Evolutionary conservation across 306 rosid genomes (phyloP), one percentile per base, ranked within the genome.

Genomic region (Acacia acuminata): DNA sequence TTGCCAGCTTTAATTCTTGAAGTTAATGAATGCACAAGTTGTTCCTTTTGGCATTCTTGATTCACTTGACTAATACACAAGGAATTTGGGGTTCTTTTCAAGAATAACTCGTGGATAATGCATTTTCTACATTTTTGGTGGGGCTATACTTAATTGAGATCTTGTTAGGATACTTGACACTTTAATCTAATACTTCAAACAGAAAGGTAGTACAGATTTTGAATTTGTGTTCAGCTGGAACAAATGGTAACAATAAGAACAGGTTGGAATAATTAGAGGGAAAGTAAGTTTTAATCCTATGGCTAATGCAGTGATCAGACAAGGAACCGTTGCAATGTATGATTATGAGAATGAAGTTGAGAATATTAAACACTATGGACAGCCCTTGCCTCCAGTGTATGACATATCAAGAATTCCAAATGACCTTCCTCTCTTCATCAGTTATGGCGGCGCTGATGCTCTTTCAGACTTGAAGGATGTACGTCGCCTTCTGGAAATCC

Each of bases 401-500:
- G 86, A 92, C 84, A 84, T 92, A 92, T 64, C 88, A 10, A 88
- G 84, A 77, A 86, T 94, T 82, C 94, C 94, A 27, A 87, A 89
- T 25, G 86, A 90, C 16, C 81, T 94, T 78, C 98, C 97, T 64
- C 91, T 94, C 71, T 89, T 88, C 75, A 27, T 92, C 9, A 84
- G 90, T 73, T 87, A 92, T 70, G 97, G 98, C 47, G 95, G 94
- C 8, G 88, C 87, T 0, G 98, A 94, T 81, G 82, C 86, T n/a
- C 89, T 94, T 75, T 86, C 98, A 3, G 97, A 90, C 75, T 94
- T 85, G 45, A 86, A 89, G 63, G 98, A 90, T 65, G 97, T 90
- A 32, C 86, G 75, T 43, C 87, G 60, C 69, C 84, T 94, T 71
- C 70, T 94, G 36, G 82, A 82, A 76, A 83, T 77, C 80, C 91